Percentiles rank a stretch among this genome's conserved stretches.
These are phyloP conservation scores for Miscanthus sacchariflorus DNA, from an alignment of 202 grass and related monocot genomes.

Conservation along the genomic window DNA sequence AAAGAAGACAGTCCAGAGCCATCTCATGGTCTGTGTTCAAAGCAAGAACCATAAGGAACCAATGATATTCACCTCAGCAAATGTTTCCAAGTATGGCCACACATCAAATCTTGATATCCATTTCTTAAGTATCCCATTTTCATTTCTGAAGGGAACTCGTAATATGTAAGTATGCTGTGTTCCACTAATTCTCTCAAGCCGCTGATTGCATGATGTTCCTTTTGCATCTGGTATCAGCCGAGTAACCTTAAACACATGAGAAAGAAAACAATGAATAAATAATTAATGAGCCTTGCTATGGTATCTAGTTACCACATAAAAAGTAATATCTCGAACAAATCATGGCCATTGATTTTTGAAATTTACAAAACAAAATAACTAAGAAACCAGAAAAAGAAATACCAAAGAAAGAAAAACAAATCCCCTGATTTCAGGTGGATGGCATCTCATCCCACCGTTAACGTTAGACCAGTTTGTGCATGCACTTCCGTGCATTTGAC, in stretches of 20 bases:
- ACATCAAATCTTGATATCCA: conserved; percentile 99
- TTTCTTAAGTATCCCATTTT: conserved; percentile 87
- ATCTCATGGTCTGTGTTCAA: conserved; percentile 19
- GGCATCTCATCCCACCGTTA: neutral
- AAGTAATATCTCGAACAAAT: neutral
- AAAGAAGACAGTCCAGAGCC: neutral
- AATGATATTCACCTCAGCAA: conserved; percentile 70
- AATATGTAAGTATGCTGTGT: conserved; percentile 87
- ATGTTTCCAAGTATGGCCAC: conserved; percentile 90
- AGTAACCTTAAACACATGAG: conserved; percentile 76
- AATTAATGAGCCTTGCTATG: neutral
- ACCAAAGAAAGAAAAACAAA: neutral
- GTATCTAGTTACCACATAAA: neutral
- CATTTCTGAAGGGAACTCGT: conserved; percentile 84
- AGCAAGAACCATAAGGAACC: conserved; percentile 18
- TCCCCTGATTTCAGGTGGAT: neutral
- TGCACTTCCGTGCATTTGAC: neutral
- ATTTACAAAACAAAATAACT: neutral
- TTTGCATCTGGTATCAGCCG: conserved; percentile 98
- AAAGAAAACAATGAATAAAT: conserved; percentile 33
- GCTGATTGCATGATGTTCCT: conserved; percentile 93
- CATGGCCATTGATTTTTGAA: neutral
- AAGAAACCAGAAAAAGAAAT: neutral
- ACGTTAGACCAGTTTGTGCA: neutral
- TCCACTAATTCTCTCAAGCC: conserved; percentile 93